Evolutionary conservation across 83 land plant genomes (phyloP).

Genomic region (Thuja plicata): DNA sequence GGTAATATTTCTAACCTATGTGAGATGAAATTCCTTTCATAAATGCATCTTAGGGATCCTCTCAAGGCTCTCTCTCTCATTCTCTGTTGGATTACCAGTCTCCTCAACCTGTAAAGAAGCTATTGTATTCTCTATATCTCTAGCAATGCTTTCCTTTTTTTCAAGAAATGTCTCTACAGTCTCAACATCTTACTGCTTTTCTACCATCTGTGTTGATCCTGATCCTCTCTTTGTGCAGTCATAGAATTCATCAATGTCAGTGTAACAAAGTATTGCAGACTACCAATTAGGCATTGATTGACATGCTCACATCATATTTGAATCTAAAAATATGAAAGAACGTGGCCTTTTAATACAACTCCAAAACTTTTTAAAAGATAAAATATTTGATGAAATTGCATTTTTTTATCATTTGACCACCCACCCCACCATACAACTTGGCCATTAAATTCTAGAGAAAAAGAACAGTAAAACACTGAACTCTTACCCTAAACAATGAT

Average conservation of each 20-base stretch:
- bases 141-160: conserved; percentile 63
- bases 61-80: conserved; percentile 26
- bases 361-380: neutral
- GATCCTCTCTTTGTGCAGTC: conserved; percentile 73
- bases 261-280: conserved; percentile 18
- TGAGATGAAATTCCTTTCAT: conserved; percentile 87
- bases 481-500: neutral
- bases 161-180: conserved; percentile 90
- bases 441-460: neutral
- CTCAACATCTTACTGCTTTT: conserved; percentile 57
- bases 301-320: neutral
- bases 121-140: conserved; percentile 64
- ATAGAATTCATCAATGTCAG: conserved; percentile 95
- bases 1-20: conserved; percentile 51
- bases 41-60: conserved; percentile 88
- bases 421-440: neutral
- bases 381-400: neutral
- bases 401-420: neutral
- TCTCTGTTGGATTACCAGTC: conserved; percentile 20
- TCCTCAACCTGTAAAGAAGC: conserved; percentile 40
- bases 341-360: neutral
- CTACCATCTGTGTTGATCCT: conserved; percentile 23
- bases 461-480: neutral
- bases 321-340: neutral
- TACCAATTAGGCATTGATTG: neutral